Evolutionary conservation across 108 stramenopile species (phyloP), one percentile per base, ranked within the genome.

Genomic region (Conticribra weissflogii): DNA sequence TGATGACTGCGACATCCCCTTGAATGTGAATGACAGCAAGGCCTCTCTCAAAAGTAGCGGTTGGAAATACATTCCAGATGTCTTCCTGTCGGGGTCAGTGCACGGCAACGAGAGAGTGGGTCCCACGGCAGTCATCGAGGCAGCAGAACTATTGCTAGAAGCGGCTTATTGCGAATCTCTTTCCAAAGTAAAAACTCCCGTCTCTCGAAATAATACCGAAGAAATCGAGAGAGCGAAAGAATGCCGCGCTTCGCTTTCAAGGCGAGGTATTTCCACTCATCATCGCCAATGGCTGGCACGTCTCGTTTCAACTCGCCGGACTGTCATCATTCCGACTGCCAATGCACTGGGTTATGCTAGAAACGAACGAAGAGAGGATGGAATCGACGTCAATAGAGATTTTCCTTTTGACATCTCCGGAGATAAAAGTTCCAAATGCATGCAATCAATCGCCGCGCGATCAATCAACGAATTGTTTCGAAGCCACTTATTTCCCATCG

Each of bases 101-200:
- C 97, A 97, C 72, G 98, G 98, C 19, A 84, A 99, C 71, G 98
- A 99, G 86, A 90, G 91, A 18, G 97, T 99, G 14, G 98, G 98
- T 4, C 94, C 94, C 17, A 73, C 79, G 0, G 28, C 88, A 2
- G 23, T 86, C 14, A 12, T 93, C 63, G 89, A 89, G 72, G 59
- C 83, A 48, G 74, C 82, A 0, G 56, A 62, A 56, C 64, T 93
- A 41, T 59, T 93, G 27, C 53, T 96, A 23, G 71, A 78, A 49
- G 86, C 91, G 3, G 91, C 96, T 3, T 55, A 72, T 28, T 97
- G 97, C 72, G 89, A 88, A 59, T 84, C 82, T 18, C 29, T 85
- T 49, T 91, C 90, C 5, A 72, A 48, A 79, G 30, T 30, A 61
- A 34, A 68, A 80, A 46, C 60, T 71, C n/a, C 32, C 66, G 48